These are phyloP conservation scores for Leccinum pachyderme DNA, from an alignment of 1,284 basidiomycete genomes.

Conservation along the genomic window DNA sequence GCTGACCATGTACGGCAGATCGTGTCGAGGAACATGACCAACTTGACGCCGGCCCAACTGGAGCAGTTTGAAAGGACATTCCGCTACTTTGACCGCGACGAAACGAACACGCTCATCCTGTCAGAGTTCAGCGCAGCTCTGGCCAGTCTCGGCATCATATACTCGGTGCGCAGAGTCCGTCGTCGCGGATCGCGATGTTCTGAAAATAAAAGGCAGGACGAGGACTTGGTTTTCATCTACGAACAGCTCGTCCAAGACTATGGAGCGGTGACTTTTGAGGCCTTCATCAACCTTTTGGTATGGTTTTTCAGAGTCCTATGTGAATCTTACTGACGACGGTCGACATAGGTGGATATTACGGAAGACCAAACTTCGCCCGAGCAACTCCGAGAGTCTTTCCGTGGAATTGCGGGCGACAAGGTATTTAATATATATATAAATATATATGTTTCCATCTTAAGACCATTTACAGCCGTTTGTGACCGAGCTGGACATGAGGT, in stretches of 20 bases:
- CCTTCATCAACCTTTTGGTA: conserved; percentile 92
- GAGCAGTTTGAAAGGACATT: conserved; percentile 98
- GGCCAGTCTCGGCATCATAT: conserved; percentile 92
- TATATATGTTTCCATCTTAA: conserved; percentile 6
- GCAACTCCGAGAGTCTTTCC: conserved; percentile 92
- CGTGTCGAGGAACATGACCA: conserved; percentile 88
- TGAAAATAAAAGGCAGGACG: conserved; percentile 51
- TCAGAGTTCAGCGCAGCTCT: conserved; percentile 91
- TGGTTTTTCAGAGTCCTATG: conserved; percentile 15
- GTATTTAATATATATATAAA: conserved; percentile 38
- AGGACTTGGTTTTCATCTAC: conserved; percentile 86
- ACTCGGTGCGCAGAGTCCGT: conserved; percentile 57
- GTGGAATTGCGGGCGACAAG: conserved; percentile 89
- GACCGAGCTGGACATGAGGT: conserved; percentile 88
- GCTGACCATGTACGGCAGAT: conserved; percentile 54
- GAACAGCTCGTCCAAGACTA: conserved; percentile 82
- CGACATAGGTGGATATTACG: conserved; percentile 81
- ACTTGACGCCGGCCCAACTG: conserved; percentile 91
- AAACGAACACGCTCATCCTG: conserved; percentile 82
- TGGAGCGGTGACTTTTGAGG: conserved; percentile 89
- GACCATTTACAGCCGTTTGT: conserved; percentile 73
- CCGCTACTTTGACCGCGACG: conserved; percentile 95
- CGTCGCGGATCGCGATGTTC: background rate
- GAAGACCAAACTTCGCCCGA: conserved; percentile 94
- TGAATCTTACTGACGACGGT: conserved; percentile 3